These are phyloP conservation scores for Ustilago xerochloae DNA, from an alignment of 1,284 basidiomycete genomes.

Conservation along the genomic window DNA sequence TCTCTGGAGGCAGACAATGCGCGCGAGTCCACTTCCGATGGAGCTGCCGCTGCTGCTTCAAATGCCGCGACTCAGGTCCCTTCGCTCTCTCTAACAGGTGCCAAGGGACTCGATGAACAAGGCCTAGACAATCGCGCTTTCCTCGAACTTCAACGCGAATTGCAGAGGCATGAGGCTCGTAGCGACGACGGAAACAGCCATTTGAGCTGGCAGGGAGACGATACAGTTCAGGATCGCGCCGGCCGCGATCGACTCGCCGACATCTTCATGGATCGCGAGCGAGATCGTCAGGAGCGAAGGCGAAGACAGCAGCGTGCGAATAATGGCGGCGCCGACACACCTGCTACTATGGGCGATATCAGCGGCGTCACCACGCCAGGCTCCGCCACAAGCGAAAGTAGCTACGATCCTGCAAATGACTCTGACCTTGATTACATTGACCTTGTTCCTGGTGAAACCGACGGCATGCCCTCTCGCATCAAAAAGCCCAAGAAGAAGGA, in stretches of 20 bases:
- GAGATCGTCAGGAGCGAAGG: constrained; percentile 26
- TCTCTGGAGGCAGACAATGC: neutral
- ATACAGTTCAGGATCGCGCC: constrained; percentile 9
- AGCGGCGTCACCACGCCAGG: constrained; percentile 56
- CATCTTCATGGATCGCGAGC: constrained; percentile 42
- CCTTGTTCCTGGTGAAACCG: constrained; percentile 63
- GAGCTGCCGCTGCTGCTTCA: neutral
- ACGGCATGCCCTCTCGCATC: constrained; percentile 63
- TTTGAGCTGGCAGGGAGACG: constrained; percentile 31
- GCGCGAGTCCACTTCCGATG: neutral
- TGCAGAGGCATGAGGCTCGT: constrained; percentile 54
- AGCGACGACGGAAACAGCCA: constrained; percentile 30
- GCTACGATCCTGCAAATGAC: constrained; percentile 63
- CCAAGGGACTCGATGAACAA: constrained; percentile 60
- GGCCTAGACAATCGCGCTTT: constrained; percentile 61
- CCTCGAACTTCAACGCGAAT: constrained; percentile 58
- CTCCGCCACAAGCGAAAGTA: constrained; percentile 51
- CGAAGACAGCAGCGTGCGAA: constrained; percentile 16
- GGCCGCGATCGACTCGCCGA: constrained; percentile 25
- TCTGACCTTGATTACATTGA: constrained; percentile 65
- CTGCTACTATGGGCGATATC: constrained; percentile 19
- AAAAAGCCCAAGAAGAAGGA: constrained; percentile 19
- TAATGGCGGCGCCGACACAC: constrained; percentile 6
- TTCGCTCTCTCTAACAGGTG: constrained; percentile 50
- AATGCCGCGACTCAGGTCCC: constrained; percentile 26